Conservation (phyloP, 2,329 filamentous ascomycete genomes). For the Scopulariopsis brevicaulis region DNA sequence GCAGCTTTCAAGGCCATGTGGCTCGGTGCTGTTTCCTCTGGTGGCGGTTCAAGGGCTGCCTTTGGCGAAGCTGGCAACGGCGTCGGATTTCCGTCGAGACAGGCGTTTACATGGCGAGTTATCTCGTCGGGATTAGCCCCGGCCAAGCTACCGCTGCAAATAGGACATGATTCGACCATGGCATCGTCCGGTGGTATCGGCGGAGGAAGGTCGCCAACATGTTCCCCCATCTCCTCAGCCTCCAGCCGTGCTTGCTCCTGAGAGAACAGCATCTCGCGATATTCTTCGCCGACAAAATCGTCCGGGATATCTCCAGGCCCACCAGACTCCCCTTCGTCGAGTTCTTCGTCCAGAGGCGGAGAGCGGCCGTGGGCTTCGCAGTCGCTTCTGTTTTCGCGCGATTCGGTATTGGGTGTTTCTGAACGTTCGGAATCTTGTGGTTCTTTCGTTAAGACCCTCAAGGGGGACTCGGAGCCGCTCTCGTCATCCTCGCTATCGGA, state of each 20-base stretch:
- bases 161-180: slow-evolving; percentile 49
- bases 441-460: neutral
- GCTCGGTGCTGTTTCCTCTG: neutral
- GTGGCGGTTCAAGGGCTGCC: neutral
- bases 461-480: slow-evolving; percentile 4
- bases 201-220: slow-evolving; percentile 18
- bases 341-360: neutral
- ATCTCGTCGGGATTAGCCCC: slow-evolving; percentile 55
- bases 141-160: slow-evolving; percentile 57
- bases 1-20: slow-evolving; percentile 42
- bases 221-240: slow-evolving; percentile 37
- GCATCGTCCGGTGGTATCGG: slow-evolving; percentile 18
- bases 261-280: slow-evolving; percentile 58
- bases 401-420: neutral
- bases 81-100: slow-evolving; percentile 71
- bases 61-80: slow-evolving; percentile 30
- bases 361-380: neutral
- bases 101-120: slow-evolving; percentile 81
- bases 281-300: slow-evolving; percentile 49
- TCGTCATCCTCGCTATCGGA: slow-evolving; percentile 44
- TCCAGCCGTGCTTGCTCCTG: slow-evolving; percentile 61
- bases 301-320: slow-evolving; percentile 24
- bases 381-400: neutral
- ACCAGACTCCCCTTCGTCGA: neutral
- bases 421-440: neutral